A percentile compares a stretch with the other conserved stretches of the same genome.
phyloP scores from a whole-genome alignment of 1,284 basidiomycete genomes.

The Marasmius oreades region DNA sequence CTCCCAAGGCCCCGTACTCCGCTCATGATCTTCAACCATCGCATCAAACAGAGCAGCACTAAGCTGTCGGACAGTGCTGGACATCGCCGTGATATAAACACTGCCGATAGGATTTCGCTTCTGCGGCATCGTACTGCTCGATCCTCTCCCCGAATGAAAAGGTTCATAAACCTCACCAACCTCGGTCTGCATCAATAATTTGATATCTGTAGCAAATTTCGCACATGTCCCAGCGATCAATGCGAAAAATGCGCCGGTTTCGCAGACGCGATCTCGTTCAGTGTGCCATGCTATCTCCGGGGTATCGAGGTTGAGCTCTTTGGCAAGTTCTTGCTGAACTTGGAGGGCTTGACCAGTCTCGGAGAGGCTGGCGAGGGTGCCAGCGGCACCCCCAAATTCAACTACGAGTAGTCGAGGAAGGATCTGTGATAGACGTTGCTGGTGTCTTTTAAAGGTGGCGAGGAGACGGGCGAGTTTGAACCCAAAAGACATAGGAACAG shows the following conservation, averaged over 20 bases:
- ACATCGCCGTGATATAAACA: slow-evolving; percentile 39
- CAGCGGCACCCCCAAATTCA: slow-evolving; percentile 40
- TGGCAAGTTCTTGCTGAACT: slow-evolving; percentile 34
- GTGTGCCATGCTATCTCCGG: slow-evolving; percentile 46
- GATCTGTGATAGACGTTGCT: slow-evolving; percentile 32
- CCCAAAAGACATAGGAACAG: slow-evolving; percentile 42
- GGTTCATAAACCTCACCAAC: slow-evolving; percentile 40
- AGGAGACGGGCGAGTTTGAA: slow-evolving; percentile 43
- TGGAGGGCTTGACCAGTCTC: slow-evolving; percentile 25
- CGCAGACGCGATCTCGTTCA: slow-evolving; percentile 39
- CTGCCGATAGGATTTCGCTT: slow-evolving; percentile 42
- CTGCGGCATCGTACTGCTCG: slow-evolving; percentile 45
- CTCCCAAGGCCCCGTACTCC: slow-evolving; percentile 45
- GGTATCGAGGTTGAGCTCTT: slow-evolving; percentile 27
- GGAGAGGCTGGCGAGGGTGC: slow-evolving; percentile 39
- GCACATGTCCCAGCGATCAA: slow-evolving; percentile 39
- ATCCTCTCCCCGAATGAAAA: slow-evolving; percentile 36
- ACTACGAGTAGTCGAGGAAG: slow-evolving; percentile 32
- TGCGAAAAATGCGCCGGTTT: slow-evolving; percentile 37
- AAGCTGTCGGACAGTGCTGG: slow-evolving; percentile 34
- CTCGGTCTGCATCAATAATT: slow-evolving; percentile 44
- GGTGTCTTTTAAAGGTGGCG: slow-evolving; percentile 37
- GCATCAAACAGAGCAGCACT: slow-evolving; percentile 36
- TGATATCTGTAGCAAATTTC: slow-evolving; percentile 40
- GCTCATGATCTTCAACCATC: slow-evolving; percentile 44